Percentiles rank a stretch among this genome's conserved stretches.
Conservation (phyloP, 176 grass and related monocot genomes). For the Lolium perenne region DNA sequence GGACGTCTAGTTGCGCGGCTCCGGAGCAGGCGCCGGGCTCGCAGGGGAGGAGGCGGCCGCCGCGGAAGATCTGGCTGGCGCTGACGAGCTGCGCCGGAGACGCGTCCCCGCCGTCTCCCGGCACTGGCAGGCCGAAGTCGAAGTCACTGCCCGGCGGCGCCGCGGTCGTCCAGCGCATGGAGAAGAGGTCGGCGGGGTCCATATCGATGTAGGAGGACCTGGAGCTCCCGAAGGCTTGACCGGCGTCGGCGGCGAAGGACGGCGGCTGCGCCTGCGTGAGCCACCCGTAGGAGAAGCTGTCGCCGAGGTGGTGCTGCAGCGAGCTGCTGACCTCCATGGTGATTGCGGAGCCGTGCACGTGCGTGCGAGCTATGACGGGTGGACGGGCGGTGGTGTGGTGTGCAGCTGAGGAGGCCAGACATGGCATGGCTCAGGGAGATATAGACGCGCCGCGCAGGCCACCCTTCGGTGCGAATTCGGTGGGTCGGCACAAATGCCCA, state of each 20-base stretch:
- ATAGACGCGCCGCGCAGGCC: conserved; percentile 47
- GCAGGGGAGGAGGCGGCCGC: conserved; percentile 56
- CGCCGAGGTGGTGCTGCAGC: conserved; percentile 43
- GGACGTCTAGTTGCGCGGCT: not conserved
- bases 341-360: not conserved
- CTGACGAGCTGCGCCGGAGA: conserved; percentile 36
- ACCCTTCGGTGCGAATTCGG: not conserved
- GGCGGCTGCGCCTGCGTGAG: conserved; percentile 32
- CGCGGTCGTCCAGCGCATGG: conserved; percentile 70
- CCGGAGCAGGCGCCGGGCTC: not conserved
- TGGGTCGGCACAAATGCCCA: conserved; percentile 17
- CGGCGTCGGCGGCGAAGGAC: conserved; percentile 12
- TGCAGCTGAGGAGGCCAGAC: conserved; percentile 6
- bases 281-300: conserved; percentile 78
- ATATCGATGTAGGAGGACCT: conserved; percentile 85
- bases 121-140: conserved; percentile 46
- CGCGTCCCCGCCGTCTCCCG: not conserved
- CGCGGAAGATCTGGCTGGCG: conserved; percentile 61
- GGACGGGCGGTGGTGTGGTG: conserved; percentile 11
- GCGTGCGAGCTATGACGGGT: not conserved
- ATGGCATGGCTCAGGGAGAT: conserved; percentile 37
- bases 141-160: conserved; percentile 31
- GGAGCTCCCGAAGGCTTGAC: conserved; percentile 48
- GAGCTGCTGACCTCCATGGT: conserved; percentile 54
- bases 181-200: conserved; percentile 72